A percentile compares a stretch with the other conserved stretches of the same genome.
These are phyloP conservation scores for Sugiyamaella chiloensis DNA, from an alignment of 805 yeast species.

Conservation along the genomic window DNA sequence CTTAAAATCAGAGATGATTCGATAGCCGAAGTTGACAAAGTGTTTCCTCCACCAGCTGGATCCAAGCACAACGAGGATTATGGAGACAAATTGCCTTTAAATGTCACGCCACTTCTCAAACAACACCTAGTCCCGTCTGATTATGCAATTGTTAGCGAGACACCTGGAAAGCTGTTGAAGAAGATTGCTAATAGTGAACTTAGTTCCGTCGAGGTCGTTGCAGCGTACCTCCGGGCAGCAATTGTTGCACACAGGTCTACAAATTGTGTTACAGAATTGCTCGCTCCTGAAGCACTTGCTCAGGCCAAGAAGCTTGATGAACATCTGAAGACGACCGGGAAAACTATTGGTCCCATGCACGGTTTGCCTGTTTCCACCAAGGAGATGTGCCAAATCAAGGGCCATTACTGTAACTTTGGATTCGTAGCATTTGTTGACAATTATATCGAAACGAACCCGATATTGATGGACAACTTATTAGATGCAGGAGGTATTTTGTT, in stretches of 20 bases:
- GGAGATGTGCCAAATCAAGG: constrained; percentile 51
- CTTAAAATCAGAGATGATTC: constrained; percentile 20
- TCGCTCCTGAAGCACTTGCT: constrained; percentile 20
- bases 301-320: constrained; percentile 42
- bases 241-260: constrained; percentile 58
- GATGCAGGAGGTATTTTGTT: constrained; percentile 56
- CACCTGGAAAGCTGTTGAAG: constrained; percentile 36
- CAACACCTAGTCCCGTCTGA: constrained; percentile 17
- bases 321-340: constrained; percentile 44
- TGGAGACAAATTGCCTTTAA: constrained; percentile 19
- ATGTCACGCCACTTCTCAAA: constrained; percentile 21
- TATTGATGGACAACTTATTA: constrained; percentile 33
- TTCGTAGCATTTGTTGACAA: constrained; percentile 30
- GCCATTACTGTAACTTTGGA: constrained; percentile 52
- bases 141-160: constrained; percentile 17
- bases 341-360: constrained; percentile 52
- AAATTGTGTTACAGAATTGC: constrained; percentile 44
- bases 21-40: constrained; percentile 17
- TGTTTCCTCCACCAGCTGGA: constrained; percentile 21
- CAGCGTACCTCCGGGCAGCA: constrained; percentile 55
- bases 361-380: constrained; percentile 63
- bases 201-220: constrained; percentile 46
- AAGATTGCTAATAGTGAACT: constrained; percentile 42
- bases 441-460: constrained; percentile 7
- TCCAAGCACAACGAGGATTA: constrained; percentile 17